Conservation (phyloP, 2,329 filamentous ascomycete genomes). For the Phyllosticta citribraziliensis region DNA sequence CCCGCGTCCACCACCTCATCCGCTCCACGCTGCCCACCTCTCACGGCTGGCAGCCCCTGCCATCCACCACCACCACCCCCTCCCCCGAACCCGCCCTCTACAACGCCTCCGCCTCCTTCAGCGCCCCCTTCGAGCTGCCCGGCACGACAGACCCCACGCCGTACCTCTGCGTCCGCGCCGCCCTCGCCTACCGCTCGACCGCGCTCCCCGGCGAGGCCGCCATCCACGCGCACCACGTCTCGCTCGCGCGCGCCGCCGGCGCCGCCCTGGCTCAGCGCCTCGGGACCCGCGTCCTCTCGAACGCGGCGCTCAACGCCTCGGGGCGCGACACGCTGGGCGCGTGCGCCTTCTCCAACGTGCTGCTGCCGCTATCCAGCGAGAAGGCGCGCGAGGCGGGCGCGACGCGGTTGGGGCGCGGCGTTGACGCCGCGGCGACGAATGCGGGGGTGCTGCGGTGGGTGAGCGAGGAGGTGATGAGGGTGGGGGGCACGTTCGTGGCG, state of each 20-base stretch:
- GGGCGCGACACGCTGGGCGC: slow-evolving; percentile 45
- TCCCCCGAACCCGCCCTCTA: slow-evolving; percentile 16
- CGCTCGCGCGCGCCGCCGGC: slow-evolving; percentile 56
- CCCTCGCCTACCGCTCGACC: slow-evolving; percentile 58
- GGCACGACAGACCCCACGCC: slow-evolving; percentile 66
- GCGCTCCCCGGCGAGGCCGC: slow-evolving; percentile 60
- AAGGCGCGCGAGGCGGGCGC: slow-evolving; percentile 20
- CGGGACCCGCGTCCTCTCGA: slow-evolving; percentile 64
- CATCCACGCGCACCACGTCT: slow-evolving; percentile 54
- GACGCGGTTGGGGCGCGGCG: slow-evolving; percentile 16
- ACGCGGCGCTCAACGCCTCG: slow-evolving; percentile 30
- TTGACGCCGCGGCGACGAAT: slow-evolving; percentile 14
- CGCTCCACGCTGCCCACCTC: slow-evolving; percentile 68
- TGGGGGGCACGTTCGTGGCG: slow-evolving; percentile 65
- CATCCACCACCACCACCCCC: slow-evolving; percentile 16
- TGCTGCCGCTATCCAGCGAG: slow-evolving; percentile 49
- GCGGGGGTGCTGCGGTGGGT: slow-evolving; percentile 31
- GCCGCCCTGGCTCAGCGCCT: slow-evolving; percentile 50
- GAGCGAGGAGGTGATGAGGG: slow-evolving; percentile 32
- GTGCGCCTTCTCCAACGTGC: slow-evolving; percentile 65
- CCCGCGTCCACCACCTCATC: slow-evolving; percentile 65
- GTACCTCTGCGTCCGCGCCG: slow-evolving; percentile 62
- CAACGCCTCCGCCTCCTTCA: slow-evolving; percentile 50
- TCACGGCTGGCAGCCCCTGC: slow-evolving; percentile 57
- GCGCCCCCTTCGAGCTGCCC: slow-evolving; percentile 63